phyloP scores from a whole-genome alignment of 306 rosid genomes.

The Quercus suber region DNA sequence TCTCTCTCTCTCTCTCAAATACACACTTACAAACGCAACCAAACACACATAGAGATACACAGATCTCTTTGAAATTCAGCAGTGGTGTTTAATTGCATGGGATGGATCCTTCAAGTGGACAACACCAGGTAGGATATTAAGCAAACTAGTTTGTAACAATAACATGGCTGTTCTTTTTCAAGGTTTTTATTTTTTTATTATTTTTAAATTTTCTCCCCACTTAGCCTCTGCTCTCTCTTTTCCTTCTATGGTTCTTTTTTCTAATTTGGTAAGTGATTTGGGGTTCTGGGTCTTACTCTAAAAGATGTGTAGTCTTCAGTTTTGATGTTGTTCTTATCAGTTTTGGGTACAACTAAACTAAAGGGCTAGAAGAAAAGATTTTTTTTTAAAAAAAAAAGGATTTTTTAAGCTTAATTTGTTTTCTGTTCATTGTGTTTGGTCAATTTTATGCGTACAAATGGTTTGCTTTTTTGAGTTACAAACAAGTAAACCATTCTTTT shows the following conservation, averaged over 20 bases:
- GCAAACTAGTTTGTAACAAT: background rate
- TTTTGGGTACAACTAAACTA: background rate
- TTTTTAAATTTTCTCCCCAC: background rate
- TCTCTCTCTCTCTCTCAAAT: background rate
- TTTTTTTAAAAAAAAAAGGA: background rate
- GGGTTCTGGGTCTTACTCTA: conserved; percentile 1
- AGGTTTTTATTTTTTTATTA: background rate
- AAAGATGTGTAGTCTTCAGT: background rate
- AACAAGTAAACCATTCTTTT: background rate
- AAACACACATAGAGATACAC: background rate
- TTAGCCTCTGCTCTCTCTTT: background rate
- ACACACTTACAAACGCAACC: background rate
- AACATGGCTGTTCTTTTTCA: background rate
- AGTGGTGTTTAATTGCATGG: conserved; percentile 30
- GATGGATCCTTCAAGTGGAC: conserved; percentile 85
- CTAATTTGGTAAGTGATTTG: background rate
- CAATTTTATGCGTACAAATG: background rate
- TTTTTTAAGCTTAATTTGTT: background rate
- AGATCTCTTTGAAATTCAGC: background rate
- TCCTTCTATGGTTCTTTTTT: background rate
- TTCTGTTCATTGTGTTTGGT: background rate
- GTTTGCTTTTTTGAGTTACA: background rate
- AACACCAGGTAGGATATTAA: conserved; percentile 56
- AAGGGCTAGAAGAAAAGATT: background rate
- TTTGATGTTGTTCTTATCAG: background rate